Evolutionary conservation across 768 basidiomycete genomes (phyloP), one percentile per base, ranked within the genome.

Genomic region (Suillus spraguei): DNA sequence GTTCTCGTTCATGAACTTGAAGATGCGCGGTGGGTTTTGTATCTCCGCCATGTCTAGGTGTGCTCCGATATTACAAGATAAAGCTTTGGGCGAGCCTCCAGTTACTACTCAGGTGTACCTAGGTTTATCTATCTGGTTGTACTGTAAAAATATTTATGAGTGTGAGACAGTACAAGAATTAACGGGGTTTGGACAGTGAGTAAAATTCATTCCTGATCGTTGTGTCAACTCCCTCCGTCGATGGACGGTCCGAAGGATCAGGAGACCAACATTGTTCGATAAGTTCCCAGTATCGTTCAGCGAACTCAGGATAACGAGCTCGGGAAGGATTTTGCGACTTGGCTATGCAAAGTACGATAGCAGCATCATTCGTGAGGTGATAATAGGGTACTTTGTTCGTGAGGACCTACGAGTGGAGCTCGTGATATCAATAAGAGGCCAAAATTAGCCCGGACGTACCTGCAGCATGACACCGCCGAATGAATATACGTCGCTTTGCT

Each of bases 401-500:
- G 54, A 55, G 36, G 22, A 55, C 54, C 54, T 55, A 33, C 5
- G 33, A 33, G n/a, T 22, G 14, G 35, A 55, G 20, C 5, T 35
- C 0, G 1, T 38, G 22, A 38, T 22, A 38, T 24, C n/a, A 24
- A 16, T 22, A 8, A 46, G 10, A 46, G 10, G 10, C 20, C 22
- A 3, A 38, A 22, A n/a, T 22, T 4, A 14, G 24, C 79, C 71
- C 68, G 4, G 5, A 60, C 36, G 35, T 78, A 56, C 64, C 44
- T 65, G 64, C 8, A 62, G 24, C 41, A 69, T 67, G 20, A 81
- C 74, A 65, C 79, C 77, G 4, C 80, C 80, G 59, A 79, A 80
- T 0, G 81, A 81, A 11, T 75, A 83, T 14, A 82, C 76, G 69
- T 83, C 82, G 60, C 72, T 80, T 33, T 20, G 67, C 36, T 38